Percentiles rank a stretch among this genome's conserved stretches.
These are phyloP conservation scores for Arachnomyces sp. DNA, from an alignment of 2,329 filamentous ascomycete species.

Conservation along the genomic window DNA sequence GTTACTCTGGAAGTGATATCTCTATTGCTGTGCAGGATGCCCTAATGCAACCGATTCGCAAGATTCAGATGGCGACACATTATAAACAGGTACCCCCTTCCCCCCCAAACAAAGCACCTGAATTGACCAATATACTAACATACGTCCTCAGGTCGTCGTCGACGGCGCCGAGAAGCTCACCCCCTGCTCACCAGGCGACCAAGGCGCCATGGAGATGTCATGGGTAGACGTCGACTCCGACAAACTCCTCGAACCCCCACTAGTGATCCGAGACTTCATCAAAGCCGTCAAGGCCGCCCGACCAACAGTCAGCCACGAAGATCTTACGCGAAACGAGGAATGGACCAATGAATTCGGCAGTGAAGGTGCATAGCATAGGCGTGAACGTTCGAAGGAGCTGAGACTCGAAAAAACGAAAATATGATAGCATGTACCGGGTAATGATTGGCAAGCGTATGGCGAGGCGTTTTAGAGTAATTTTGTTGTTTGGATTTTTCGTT, in stretches of 20 bases:
- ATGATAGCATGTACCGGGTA: no score
- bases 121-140: slow-evolving; percentile 1
- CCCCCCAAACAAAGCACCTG: neutral
- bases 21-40: slow-evolving; percentile 91
- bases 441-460: no score
- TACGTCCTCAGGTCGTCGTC: slow-evolving; percentile 54
- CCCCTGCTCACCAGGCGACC: slow-evolving; percentile 87
- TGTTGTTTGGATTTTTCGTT: no score
- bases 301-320: slow-evolving; percentile 82
- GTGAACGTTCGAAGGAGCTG: no score
- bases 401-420: neutral
- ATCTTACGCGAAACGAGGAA: slow-evolving; percentile 73
- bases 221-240: slow-evolving; percentile 84
- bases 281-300: slow-evolving; percentile 81
- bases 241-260: slow-evolving; percentile 72
- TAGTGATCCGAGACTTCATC: slow-evolving; percentile 85
- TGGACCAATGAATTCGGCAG: slow-evolving; percentile 97
- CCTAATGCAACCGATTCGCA: slow-evolving; percentile 91
- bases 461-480: no score
- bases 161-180: slow-evolving; percentile 57
- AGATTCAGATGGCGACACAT: slow-evolving; percentile 95
- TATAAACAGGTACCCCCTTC: slow-evolving; percentile 70
- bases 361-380: slow-evolving; percentile 59
- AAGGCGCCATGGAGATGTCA: slow-evolving; percentile 80
- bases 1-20: slow-evolving; percentile 95